A percentile compares a stretch with the other conserved stretches of the same genome.
phyloP scores from a whole-genome alignment of 805 yeast species.

The Torulaspora delbrueckii region DNA sequence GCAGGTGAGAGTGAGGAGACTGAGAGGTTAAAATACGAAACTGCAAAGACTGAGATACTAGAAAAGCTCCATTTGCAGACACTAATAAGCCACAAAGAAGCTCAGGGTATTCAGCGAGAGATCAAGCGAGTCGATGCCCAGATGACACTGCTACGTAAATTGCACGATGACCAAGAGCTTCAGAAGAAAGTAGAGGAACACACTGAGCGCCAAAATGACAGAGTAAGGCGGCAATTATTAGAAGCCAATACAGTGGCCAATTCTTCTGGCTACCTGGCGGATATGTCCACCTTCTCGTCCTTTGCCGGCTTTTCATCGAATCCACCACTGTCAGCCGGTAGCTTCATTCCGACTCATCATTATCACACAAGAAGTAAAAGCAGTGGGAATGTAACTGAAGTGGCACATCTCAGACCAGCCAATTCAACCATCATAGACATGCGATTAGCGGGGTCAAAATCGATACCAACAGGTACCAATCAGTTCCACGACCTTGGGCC shows the following conservation, averaged over 20 bases:
- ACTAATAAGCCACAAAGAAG: slow-evolving; percentile 54
- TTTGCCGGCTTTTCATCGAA: slow-evolving; percentile 4
- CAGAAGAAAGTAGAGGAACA: slow-evolving; percentile 21
- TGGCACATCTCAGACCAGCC: slow-evolving; percentile 19
- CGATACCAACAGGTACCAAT: slow-evolving; percentile 7
- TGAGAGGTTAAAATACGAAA: slow-evolving; percentile 28
- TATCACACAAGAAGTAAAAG: slow-evolving; percentile 36
- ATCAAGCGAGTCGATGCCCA: slow-evolving; percentile 55
- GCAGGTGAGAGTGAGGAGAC: slow-evolving; percentile 29
- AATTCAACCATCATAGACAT: slow-evolving; percentile 18
- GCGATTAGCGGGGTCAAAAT: slow-evolving; percentile 18
- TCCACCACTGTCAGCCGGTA: slow-evolving; percentile 14
- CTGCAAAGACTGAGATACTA: slow-evolving; percentile 34
- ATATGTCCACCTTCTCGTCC: slow-evolving; percentile 21
- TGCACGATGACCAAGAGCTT: slow-evolving; percentile 35
- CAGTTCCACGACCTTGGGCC: slow-evolving; percentile 1
- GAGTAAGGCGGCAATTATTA: slow-evolving; percentile 34
- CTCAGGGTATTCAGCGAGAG: slow-evolving; percentile 47
- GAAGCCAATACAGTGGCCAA: slow-evolving; percentile 18
- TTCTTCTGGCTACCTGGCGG: slow-evolving; percentile 42
- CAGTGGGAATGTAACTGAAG: slow-evolving; percentile 21
- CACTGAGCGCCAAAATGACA: slow-evolving; percentile 13
- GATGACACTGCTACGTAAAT: slow-evolving; percentile 45
- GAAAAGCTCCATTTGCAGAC: slow-evolving; percentile 57
- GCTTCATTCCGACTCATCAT: slow-evolving; percentile 21